phyloP scores from a whole-genome alignment of 139 green algal genomes.

The Chlorella sp. region DNA sequence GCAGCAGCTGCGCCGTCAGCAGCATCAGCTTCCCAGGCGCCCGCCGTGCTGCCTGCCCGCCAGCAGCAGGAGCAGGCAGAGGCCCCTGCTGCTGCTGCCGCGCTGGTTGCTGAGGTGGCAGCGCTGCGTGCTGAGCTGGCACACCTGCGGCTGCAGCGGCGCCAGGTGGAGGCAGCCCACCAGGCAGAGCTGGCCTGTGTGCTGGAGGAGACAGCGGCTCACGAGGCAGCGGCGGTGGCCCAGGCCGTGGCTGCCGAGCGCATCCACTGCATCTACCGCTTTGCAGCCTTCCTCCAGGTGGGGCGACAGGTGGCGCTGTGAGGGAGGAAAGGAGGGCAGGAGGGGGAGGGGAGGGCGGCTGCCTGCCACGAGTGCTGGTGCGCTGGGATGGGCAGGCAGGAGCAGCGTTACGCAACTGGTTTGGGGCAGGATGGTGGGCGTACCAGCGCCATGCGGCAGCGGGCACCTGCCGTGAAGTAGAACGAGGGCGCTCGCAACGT shows the following conservation, averaged over 20 bases:
- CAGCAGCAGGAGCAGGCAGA: background rate
- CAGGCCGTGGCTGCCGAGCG: slow-evolving; percentile 36
- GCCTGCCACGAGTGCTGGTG: background rate
- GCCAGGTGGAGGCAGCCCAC: slow-evolving; percentile 10
- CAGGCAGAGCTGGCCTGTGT: slow-evolving; percentile 47
- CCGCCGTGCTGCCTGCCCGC: background rate
- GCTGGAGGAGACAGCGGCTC: slow-evolving; percentile 44
- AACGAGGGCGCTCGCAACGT: no score
- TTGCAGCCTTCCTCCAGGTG: slow-evolving; percentile 40
- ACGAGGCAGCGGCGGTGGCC: slow-evolving; percentile 36
- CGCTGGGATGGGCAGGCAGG: background rate
- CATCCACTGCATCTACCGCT: slow-evolving; percentile 28
- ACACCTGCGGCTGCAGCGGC: background rate
- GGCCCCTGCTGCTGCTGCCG: background rate
- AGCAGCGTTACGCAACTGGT: no score
- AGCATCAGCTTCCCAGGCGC: background rate
- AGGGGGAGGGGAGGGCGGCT: background rate
- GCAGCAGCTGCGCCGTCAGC: background rate
- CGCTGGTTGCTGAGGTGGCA: slow-evolving; percentile 33
- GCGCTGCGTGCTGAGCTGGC: slow-evolving; percentile 41
- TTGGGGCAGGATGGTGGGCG: no score
- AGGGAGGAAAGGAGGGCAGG: background rate
- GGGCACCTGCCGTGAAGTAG: no score
- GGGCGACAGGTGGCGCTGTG: background rate
- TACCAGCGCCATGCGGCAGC: no score